Evolutionary conservation across 2,329 filamentous ascomycete species (phyloP).

Genomic region (Ustilaginoidea virens): DNA sequence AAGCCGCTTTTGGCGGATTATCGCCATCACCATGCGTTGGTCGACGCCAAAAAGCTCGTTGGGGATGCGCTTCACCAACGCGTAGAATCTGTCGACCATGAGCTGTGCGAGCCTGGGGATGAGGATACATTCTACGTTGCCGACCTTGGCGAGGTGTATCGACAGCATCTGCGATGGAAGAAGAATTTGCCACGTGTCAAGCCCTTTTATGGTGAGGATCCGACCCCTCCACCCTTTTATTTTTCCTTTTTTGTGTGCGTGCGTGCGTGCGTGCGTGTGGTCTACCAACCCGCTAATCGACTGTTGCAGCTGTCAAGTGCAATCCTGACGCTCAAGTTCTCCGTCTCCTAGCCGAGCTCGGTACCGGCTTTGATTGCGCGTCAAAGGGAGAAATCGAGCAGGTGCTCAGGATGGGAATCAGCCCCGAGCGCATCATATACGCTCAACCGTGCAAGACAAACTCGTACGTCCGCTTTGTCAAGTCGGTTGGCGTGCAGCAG

Average conservation of each 20-base stretch:
- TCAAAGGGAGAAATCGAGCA: slow-evolving; percentile 96
- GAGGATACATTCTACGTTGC: slow-evolving; percentile 98
- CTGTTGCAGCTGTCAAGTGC: slow-evolving; percentile 73
- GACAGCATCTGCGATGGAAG: slow-evolving; percentile 98
- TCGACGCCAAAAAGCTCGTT: slow-evolving; percentile 63
- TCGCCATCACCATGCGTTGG: slow-evolving; percentile 20
- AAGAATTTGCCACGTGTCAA: slow-evolving; percentile 80
- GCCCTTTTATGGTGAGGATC: slow-evolving; percentile 73
- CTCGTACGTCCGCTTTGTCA: slow-evolving; percentile 87
- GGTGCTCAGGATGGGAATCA: slow-evolving; percentile 67
- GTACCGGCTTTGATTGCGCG: slow-evolving; percentile 94
- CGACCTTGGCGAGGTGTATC: slow-evolving; percentile 95
- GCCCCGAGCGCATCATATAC: slow-evolving; percentile 89
- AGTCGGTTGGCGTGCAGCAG: slow-evolving; percentile 73
- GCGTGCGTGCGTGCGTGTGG: too few species aligned
- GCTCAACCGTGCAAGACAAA: slow-evolving; percentile 99
- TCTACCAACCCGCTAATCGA: background rate
- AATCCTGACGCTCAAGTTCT: slow-evolving; percentile 89
- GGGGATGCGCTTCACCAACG: slow-evolving; percentile 75
- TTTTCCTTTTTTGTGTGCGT: too few species aligned
- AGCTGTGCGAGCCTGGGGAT: slow-evolving; percentile 78
- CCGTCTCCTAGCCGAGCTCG: slow-evolving; percentile 71
- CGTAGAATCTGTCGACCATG: slow-evolving; percentile 69
- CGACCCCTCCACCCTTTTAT: background rate
- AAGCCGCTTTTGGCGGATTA: slow-evolving; percentile 23